Conservation (phyloP, 2,329 filamentous ascomycete genomes). For the Colletotrichum ledebouriae region DNA sequence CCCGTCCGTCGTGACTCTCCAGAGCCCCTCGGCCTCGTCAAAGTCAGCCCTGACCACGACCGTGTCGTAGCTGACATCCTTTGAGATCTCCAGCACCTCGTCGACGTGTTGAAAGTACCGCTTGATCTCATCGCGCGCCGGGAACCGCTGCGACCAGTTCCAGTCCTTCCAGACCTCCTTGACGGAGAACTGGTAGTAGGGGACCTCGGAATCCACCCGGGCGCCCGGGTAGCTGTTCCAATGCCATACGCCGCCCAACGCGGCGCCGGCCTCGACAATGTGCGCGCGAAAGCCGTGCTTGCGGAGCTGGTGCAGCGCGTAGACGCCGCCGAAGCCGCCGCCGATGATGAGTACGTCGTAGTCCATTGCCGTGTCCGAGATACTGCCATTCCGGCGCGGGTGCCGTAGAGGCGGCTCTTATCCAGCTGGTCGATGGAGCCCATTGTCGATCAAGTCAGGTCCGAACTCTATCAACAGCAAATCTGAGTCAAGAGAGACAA, state of each 20-base stretch:
- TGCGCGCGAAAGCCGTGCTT: constrained; percentile 53
- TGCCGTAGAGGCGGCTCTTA: not conserved
- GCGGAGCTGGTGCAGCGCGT: constrained; percentile 53
- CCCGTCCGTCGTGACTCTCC: constrained; percentile 59
- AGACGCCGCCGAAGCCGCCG: constrained; percentile 47
- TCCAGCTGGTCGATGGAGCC: constrained; percentile 22
- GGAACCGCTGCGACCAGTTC: constrained; percentile 58
- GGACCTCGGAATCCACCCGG: constrained; percentile 54
- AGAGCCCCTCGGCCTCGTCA: constrained; percentile 52
- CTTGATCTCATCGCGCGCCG: constrained; percentile 55
- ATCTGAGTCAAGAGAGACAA: not conserved
- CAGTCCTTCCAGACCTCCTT: constrained; percentile 59
- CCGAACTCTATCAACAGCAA: constrained; percentile 3
- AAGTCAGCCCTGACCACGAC: constrained; percentile 58
- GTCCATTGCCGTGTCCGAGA: constrained; percentile 12
- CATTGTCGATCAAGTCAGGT: constrained; percentile 18
- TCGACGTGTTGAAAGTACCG: constrained; percentile 63
- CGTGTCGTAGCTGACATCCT: constrained; percentile 59
- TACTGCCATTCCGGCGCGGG: not conserved
- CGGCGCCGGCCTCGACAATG: constrained; percentile 54
- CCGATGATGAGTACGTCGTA: constrained; percentile 46
- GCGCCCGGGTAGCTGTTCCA: constrained; percentile 60
- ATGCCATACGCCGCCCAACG: constrained; percentile 59
- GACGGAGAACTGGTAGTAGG: constrained; percentile 53
- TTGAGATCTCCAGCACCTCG: constrained; percentile 57